These are phyloP conservation scores for Quercus parvula DNA, from an alignment of 306 rosid species.

Conservation along the genomic window DNA sequence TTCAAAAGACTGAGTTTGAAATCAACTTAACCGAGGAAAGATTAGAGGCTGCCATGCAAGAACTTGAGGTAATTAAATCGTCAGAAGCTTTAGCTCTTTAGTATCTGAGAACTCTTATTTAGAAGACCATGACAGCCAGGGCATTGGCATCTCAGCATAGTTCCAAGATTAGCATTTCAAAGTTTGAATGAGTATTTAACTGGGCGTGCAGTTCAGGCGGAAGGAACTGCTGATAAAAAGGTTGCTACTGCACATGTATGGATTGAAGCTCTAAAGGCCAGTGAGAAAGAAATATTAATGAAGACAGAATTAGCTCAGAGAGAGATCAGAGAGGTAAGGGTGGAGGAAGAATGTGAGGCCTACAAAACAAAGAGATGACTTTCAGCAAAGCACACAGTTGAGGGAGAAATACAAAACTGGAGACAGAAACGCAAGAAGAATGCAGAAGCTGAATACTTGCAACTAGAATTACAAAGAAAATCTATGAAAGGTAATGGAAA, in stretches of 20 bases:
- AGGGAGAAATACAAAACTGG: constrained; percentile 39
- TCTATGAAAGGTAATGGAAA: constrained; percentile 42
- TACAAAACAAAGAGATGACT: constrained; percentile 31
- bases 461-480: constrained; percentile 34
- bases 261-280: constrained; percentile 90
- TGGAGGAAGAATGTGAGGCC: constrained; percentile 42
- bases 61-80: constrained; percentile 60
- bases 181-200: constrained; percentile 78
- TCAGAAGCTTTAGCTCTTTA: constrained; percentile 60
- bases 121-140: constrained; percentile 53
- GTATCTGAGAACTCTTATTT: constrained; percentile 53
- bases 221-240: constrained; percentile 76
- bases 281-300: constrained; percentile 70
- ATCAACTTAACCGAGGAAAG: constrained; percentile 56
- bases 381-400: constrained; percentile 33
- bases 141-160: constrained; percentile 45
- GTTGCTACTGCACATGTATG: constrained; percentile 81
- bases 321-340: constrained; percentile 48
- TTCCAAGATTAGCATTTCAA: constrained; percentile 67
- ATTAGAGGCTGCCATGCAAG: constrained; percentile 56
- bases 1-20: constrained; percentile 47
- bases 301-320: constrained; percentile 47
- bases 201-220: constrained; percentile 60
- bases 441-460: constrained; percentile 31
- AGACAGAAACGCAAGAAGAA: constrained; percentile 46